Percentiles rank a stretch among this genome's conserved stretches.
Conservation (phyloP, 495 filamentous ascomycete genomes). For the Hypoxylon intermedium region DNA sequence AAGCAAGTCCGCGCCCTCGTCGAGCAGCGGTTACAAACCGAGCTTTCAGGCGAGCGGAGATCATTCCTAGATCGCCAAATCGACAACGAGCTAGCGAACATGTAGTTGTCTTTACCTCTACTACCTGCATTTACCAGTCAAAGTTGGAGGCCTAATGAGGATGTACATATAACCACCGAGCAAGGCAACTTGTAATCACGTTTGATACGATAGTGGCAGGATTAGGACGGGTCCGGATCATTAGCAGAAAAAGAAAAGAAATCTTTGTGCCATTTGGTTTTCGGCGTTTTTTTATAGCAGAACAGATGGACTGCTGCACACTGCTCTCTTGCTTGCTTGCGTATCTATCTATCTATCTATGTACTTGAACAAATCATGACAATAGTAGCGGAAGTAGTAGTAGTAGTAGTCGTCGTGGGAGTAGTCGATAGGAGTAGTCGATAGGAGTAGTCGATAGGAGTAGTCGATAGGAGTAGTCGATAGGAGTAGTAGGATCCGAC, state of each 20-base stretch:
- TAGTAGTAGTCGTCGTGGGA: not conserved
- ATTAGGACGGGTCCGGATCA: constrained; percentile 17
- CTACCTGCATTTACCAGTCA: not conserved
- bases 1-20: constrained; percentile 93
- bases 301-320: constrained; percentile 8
- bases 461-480: too few relatives aligned
- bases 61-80: constrained; percentile 89
- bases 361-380: too few relatives aligned
- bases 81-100: constrained; percentile 90
- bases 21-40: constrained; percentile 89
- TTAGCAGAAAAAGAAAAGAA: constrained; percentile 12
- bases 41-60: constrained; percentile 80
- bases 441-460: too few relatives aligned
- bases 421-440: too few relatives aligned
- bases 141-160: constrained; percentile 15
- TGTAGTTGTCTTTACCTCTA: constrained; percentile 68
- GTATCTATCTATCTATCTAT: not conserved
- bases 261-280: constrained; percentile 16
- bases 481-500: too few relatives aligned
- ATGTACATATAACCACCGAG: constrained; percentile 35
- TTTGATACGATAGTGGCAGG: constrained; percentile 29
- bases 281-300: constrained; percentile 8
- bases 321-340: too few relatives aligned
- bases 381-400: not conserved
- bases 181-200: constrained; percentile 31